phyloP scores from a whole-genome alignment of 306 rosid genomes.

The Trichosanthes truncata region DNA sequence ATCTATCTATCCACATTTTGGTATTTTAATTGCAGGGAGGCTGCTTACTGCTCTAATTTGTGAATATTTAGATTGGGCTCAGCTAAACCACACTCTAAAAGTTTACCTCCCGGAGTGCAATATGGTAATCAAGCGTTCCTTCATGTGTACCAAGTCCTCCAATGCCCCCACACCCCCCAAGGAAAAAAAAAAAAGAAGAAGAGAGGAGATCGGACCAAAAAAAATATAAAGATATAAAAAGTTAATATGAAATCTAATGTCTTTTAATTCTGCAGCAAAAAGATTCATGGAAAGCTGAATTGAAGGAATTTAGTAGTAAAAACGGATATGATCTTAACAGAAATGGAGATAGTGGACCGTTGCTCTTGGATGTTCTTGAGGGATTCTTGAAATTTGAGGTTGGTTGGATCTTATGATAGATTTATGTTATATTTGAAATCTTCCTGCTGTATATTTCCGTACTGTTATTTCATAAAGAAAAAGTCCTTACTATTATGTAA shows the following conservation, averaged over 20 bases:
- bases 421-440: not conserved
- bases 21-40: slow-evolving; percentile 55
- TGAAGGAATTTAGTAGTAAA: slow-evolving; percentile 85
- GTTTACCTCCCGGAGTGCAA: slow-evolving; percentile 96
- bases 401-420: slow-evolving; percentile 12
- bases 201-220: not conserved
- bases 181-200: not conserved
- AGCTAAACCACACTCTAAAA: slow-evolving; percentile 79
- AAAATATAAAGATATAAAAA: not conserved
- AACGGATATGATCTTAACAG: slow-evolving; percentile 93
- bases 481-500: not conserved
- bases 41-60: slow-evolving; percentile 82
- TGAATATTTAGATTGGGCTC: slow-evolving; percentile 98
- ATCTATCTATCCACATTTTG: not conserved
- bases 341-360: slow-evolving; percentile 84
- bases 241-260: not conserved
- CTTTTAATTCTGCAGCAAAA: slow-evolving; percentile 52
- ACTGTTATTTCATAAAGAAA: not conserved
- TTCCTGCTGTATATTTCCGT: not conserved
- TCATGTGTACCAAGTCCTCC: not conserved
- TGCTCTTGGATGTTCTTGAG: slow-evolving; percentile 95
- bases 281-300: slow-evolving; percentile 86
- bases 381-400: slow-evolving; percentile 99
- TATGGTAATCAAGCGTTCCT: slow-evolving; percentile 50
- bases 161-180: not conserved